phyloP scores from a whole-genome alignment of 1,284 basidiomycete genomes.

The Volvariella volvacea region DNA sequence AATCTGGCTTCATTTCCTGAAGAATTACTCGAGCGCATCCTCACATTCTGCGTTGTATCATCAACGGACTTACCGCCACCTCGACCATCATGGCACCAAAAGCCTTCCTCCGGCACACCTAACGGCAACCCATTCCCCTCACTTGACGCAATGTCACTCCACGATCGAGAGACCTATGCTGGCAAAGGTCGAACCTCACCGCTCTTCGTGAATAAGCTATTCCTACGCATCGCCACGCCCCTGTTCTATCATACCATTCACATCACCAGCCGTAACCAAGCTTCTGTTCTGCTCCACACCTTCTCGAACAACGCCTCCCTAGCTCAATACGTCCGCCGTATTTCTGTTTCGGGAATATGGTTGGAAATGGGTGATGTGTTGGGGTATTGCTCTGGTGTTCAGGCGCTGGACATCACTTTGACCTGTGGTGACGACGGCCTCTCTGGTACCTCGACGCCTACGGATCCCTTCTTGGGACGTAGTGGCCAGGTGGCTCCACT shows the following conservation, averaged over 20 bases:
- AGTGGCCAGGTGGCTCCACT: too few relatives aligned
- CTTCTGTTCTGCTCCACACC: conserved; percentile 30
- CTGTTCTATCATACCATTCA: conserved; percentile 43
- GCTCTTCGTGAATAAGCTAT: conserved; percentile 40
- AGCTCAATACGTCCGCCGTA: conserved; percentile 27
- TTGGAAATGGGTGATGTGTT: conserved; percentile 17
- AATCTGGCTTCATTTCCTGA: conserved; percentile 35
- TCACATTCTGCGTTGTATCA: conserved; percentile 29
- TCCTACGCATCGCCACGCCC: conserved; percentile 46
- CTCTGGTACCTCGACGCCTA: neutral
- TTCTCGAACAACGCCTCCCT: conserved; percentile 29
- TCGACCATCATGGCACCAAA: conserved; percentile 24
- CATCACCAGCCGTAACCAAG: conserved; percentile 29
- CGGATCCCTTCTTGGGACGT: neutral
- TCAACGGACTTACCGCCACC: conserved; percentile 13
- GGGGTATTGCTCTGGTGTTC: conserved; percentile 22
- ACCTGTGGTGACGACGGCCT: conserved; percentile 22
- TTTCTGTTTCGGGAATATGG: conserved; percentile 25
- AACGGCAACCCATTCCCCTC: neutral
- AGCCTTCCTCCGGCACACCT: conserved; percentile 9
- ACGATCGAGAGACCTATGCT: conserved; percentile 7
- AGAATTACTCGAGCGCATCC: conserved; percentile 48
- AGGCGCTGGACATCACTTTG: conserved; percentile 38
- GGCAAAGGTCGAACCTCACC: conserved; percentile 23
- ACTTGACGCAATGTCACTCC: neutral